These are phyloP conservation scores for Elsinoe fawcettii DNA, from an alignment of 2,329 filamentous ascomycete species.

Conservation along the genomic window DNA sequence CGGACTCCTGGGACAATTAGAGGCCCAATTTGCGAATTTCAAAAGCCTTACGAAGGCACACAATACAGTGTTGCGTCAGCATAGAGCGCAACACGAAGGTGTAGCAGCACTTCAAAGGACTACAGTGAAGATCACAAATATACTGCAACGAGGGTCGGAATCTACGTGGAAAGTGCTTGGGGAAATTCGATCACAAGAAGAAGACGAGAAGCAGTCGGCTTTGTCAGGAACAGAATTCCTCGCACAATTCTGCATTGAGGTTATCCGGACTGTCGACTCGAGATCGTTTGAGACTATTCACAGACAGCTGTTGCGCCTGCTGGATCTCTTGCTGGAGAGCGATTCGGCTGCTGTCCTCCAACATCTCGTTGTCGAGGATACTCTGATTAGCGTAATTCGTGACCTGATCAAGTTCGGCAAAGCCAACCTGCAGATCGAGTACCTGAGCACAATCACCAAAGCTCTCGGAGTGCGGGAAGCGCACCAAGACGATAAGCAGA, in stretches of 20 bases:
- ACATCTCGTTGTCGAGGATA: slow-evolving; percentile 22
- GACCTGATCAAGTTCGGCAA: slow-evolving; percentile 20
- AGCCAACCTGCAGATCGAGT: slow-evolving; percentile 21
- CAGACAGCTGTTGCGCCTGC: slow-evolving; percentile 20
- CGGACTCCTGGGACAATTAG: slow-evolving; percentile 22
- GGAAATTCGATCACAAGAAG: neutral
- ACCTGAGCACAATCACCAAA: slow-evolving; percentile 15
- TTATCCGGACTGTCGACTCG: slow-evolving; percentile 17
- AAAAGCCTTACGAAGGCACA: neutral
- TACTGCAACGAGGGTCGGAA: slow-evolving; percentile 61
- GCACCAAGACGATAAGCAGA: neutral
- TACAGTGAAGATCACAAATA: slow-evolving; percentile 63
- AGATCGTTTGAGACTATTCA: slow-evolving; percentile 15
- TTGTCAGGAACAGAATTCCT: slow-evolving; percentile 21
- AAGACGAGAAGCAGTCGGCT: neutral
- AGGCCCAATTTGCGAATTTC: slow-evolving; percentile 18
- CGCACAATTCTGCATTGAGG: slow-evolving; percentile 20
- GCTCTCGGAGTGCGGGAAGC: slow-evolving; percentile 12
- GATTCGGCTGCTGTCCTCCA: slow-evolving; percentile 19
- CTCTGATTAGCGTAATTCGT: slow-evolving; percentile 23
- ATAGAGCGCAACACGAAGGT: slow-evolving; percentile 18
- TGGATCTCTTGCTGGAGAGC: slow-evolving; percentile 22
- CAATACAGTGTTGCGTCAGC: slow-evolving; percentile 3
- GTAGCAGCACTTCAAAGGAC: slow-evolving; percentile 66
- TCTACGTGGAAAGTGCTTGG: slow-evolving; percentile 50